Conservation (phyloP, 176 grass and related monocot species). For the Bothriochloa decipiens region DNA sequence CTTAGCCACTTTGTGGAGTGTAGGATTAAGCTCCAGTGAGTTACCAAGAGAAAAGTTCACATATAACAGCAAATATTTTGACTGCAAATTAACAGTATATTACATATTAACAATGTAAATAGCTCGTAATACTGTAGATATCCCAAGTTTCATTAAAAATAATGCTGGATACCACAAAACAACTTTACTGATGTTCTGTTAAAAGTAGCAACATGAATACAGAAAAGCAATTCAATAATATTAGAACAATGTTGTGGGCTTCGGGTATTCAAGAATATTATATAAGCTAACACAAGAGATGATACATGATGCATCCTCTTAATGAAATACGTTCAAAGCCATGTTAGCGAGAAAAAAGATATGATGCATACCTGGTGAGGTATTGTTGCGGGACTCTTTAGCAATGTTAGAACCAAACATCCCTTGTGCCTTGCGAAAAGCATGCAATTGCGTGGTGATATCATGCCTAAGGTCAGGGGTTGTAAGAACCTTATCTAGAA, state of each 20-base stretch:
- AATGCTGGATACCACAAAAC: background rate
- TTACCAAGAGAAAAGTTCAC: background rate
- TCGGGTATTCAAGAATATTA: slow-evolving; percentile 21
- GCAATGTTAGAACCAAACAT: slow-evolving; percentile 93
- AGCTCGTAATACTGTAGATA: background rate
- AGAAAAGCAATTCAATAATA: slow-evolving; percentile 8
- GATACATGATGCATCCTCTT: background rate
- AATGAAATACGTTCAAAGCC: too few relatives aligned
- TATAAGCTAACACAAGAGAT: background rate
- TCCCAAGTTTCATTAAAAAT: too few relatives aligned
- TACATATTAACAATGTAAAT: slow-evolving; percentile 13
- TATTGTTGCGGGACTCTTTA: slow-evolving; percentile 83
- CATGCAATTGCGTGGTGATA: slow-evolving; percentile 79
- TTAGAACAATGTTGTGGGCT: background rate
- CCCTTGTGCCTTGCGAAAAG: slow-evolving; percentile 85
- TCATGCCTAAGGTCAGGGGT: slow-evolving; percentile 74
- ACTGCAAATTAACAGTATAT: background rate
- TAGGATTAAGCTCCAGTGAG: background rate
- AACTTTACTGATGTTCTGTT: background rate
- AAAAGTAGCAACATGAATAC: background rate
- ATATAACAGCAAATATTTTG: background rate
- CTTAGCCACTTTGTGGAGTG: background rate
- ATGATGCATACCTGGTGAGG: slow-evolving; percentile 59
- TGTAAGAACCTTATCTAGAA: slow-evolving; percentile 81
- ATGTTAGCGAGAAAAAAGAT: too few relatives aligned